Evolutionary conservation across 257 asterid genomes (phyloP), one percentile per base, ranked within the genome.

Genomic region (Gynochthodes officinalis): DNA sequence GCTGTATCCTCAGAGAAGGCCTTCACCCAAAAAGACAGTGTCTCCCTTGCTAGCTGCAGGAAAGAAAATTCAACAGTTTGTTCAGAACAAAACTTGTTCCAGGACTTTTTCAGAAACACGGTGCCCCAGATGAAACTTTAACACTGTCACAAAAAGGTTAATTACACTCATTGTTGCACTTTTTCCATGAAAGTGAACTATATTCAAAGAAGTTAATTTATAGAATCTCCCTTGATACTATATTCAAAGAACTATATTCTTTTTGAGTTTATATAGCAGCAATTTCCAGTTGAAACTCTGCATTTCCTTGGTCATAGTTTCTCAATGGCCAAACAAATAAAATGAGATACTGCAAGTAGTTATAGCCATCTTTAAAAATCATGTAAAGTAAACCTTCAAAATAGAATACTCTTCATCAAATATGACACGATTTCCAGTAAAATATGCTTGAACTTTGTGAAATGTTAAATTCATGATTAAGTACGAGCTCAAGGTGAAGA

Each of bases 1-100:
- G 99, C 97, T 19, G 99, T 95, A 80, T 95, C 98, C 86, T 92
- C 97, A 35, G 99, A 92, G 84, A 89, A 95, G 49, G 99, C 95
- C 90, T 92, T 95, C 68, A 95, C 90, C 99, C 99, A 95, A 81
- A n/a, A 90, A 50, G 99, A 92, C 68, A 95, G 73, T 30, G 90
- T 83, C 80, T 95, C 99, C n/a, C 99, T 90, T 64, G 98, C 97
- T 82, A 95, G 86, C 99, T 95, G 98, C 80, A 75, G 73, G 80
- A 81, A 63, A 52, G 25, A 64, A 57, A 77, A 39, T 43, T 37
- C 33, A 28, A 53, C 8, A 15, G 25, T 50, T 30, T 58, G 37
- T 52, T 8, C 16, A 8, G 37, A n/a, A 15, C 15, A 33, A n/a
- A 30, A 19, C 58, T 16, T 11, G 33, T 21, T 42, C 28, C 25